Evolutionary conservation across 768 basidiomycete species (phyloP).

Genomic region (Pisolithus microcarpus): DNA sequence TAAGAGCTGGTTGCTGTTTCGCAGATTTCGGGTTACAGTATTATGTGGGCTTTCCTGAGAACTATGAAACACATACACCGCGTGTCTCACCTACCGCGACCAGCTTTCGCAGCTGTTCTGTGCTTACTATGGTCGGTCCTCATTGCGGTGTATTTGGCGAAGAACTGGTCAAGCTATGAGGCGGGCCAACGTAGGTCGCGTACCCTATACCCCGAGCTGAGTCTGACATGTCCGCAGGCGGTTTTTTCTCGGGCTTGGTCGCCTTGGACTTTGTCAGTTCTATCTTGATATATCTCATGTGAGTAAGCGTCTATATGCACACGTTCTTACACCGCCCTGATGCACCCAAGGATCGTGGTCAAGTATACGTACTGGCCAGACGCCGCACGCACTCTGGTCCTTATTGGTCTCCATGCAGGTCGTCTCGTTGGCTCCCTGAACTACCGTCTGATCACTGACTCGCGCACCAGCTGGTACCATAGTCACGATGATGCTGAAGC

Average conservation of each 20-base stretch:
- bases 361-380: conserved; percentile 34
- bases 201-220: neutral
- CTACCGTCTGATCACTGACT: neutral
- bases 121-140: conserved; percentile 29
- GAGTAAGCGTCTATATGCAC: neutral
- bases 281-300: conserved; percentile 34
- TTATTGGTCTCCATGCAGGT: conserved; percentile 17
- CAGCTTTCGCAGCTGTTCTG: conserved; percentile 29
- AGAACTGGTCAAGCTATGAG: conserved; percentile 29
- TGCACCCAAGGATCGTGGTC: conserved; percentile 34
- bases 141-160: conserved; percentile 28
- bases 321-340: neutral
- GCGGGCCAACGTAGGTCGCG: conserved; percentile 27
- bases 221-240: conserved; percentile 19
- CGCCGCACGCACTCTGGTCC: conserved; percentile 25
- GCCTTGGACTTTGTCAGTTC: conserved; percentile 27
- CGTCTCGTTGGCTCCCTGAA: neutral
- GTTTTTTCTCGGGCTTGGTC: conserved; percentile 27
- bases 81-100: neutral
- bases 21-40: conserved; percentile 25
- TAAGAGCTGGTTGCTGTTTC: conserved; percentile 27
- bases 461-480: conserved; percentile 19
- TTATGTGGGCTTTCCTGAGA: conserved; percentile 25
- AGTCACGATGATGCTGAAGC: conserved; percentile 23
- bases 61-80: neutral